phyloP scores from a whole-genome alignment of 176 grass and related monocot genomes.

The Zoysia pacifica region DNA sequence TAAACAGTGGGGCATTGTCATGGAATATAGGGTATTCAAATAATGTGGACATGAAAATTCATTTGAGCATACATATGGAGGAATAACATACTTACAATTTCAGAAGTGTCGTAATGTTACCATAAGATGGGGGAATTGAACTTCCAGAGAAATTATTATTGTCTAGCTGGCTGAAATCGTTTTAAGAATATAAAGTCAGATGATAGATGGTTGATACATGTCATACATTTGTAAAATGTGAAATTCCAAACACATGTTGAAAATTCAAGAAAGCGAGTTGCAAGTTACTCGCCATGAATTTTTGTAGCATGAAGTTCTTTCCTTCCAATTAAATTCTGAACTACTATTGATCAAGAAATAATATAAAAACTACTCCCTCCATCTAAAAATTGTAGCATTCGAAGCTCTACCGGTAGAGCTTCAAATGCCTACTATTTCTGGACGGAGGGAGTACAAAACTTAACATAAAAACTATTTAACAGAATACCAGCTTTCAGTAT shows the following conservation, averaged over 20 bases:
- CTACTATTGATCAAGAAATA: slow-evolving; percentile 4
- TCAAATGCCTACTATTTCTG: no score
- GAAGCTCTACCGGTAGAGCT: no score
- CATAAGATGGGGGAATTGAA: slow-evolving; percentile 73
- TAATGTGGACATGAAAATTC: slow-evolving; percentile 3
- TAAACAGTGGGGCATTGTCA: not conserved
- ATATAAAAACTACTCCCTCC: not conserved
- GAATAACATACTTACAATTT: slow-evolving; percentile 75
- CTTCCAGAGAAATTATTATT: slow-evolving; percentile 92
- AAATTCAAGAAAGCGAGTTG: slow-evolving; percentile 20
- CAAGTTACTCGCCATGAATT: not conserved
- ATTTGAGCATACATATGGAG: slow-evolving; percentile 1
- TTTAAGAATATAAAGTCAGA: slow-evolving; percentile 35
- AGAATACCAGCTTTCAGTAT: slow-evolving; percentile 1
- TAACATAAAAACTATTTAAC: not conserved
- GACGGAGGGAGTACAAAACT: not conserved
- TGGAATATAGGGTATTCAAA: not conserved
- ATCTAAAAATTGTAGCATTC: no score
- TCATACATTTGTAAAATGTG: not conserved
- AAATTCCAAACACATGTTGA: slow-evolving; percentile 2
- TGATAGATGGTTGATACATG: not conserved
- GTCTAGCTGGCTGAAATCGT: slow-evolving; percentile 74
- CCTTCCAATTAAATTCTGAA: slow-evolving; percentile 26
- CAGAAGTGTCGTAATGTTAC: slow-evolving; percentile 68
- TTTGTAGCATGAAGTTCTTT: not conserved